phyloP scores from a whole-genome alignment of 768 basidiomycete genomes.

The Hericium alpestre region DNA sequence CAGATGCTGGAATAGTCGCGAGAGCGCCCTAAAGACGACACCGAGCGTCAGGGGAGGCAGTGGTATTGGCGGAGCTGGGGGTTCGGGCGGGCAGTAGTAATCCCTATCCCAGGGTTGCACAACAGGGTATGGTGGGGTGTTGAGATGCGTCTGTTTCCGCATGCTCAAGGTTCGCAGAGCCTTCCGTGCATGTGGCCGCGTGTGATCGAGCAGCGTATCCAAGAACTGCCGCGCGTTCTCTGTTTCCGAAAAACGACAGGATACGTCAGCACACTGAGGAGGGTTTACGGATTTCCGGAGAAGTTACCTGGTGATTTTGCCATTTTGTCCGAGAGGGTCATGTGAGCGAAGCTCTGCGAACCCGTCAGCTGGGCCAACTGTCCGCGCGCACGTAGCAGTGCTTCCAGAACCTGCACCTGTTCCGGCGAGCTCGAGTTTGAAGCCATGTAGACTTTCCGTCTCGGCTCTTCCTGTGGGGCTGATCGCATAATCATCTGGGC shows the following conservation, averaged over 20 bases:
- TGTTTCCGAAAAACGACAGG: slow-evolving; percentile 16
- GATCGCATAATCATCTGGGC: slow-evolving; percentile 91
- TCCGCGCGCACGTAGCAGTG: slow-evolving; percentile 63
- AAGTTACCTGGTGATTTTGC: slow-evolving; percentile 75
- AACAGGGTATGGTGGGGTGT: slow-evolving; percentile 42
- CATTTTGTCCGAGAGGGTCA: slow-evolving; percentile 92
- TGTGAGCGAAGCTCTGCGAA: slow-evolving; percentile 74
- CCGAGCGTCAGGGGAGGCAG: slow-evolving; percentile 75
- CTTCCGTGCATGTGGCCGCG: slow-evolving; percentile 61
- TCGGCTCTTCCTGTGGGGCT: slow-evolving; percentile 74
- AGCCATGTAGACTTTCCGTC: slow-evolving; percentile 75
- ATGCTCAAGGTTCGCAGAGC: slow-evolving; percentile 59
- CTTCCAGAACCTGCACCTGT: slow-evolving; percentile 70
- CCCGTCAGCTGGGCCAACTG: slow-evolving; percentile 81
- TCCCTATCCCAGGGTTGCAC: slow-evolving; percentile 98
- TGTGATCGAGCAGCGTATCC: slow-evolving; percentile 68
- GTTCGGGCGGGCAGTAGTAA: slow-evolving; percentile 78
- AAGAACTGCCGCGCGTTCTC: slow-evolving; percentile 86
- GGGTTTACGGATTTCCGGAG: too few species aligned
- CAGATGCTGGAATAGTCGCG: slow-evolving; percentile 72
- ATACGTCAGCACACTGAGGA: too few species aligned
- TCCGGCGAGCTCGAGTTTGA: slow-evolving; percentile 64
- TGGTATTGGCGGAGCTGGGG: slow-evolving; percentile 62
- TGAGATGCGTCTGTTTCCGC: slow-evolving; percentile 69
- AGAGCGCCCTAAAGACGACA: slow-evolving; percentile 87